Evolutionary conservation across 495 filamentous ascomycete genomes (phyloP), one percentile per base, ranked within the genome.

Genomic region (Sabuloglossum arenarium): DNA sequence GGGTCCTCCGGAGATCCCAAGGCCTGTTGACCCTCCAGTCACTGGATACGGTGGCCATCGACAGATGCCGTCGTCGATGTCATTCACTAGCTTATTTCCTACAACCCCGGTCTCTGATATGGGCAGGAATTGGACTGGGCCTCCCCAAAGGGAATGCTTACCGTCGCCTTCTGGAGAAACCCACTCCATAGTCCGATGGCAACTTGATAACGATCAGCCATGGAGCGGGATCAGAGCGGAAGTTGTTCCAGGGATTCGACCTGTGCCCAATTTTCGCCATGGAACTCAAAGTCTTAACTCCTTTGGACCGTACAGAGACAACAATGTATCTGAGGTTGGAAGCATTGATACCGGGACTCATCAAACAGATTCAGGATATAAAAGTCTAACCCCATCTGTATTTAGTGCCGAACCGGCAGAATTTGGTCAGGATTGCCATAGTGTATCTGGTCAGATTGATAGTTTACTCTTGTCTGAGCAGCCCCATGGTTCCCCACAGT

Each of bases 331-430:
- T 2, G 81, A 84, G 55, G 70, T 67, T 46, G 80, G 72, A 30
- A 78, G 76, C 23, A 69, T 78, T 56, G 69, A 66, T 37, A 73
- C 71, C 30, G 69, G 71, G 16, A 67, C 70, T 10, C 61, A 71
- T 25, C 67, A 70, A 1, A 76, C 73, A 1, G 82, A 86, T 61
- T 85, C 82, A 6, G 81, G 76, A 14, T 85, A 85, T 63, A 64
- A 61, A 4, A 73, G 66, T 46, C 63, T 67, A 52, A 68, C 74
- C 11, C 69, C 66, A 9, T 81, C 79, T 0, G 67, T 75, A 8
- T 70, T 66, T 56, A 70, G 67, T 23, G 69, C 21, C n/a, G 62
- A 65, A 6, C 51, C 61, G 42, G 71, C 21, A 59, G 62, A 62
- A 25, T 58, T 28, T 29, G 47, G 47, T 10, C 47, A 51, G 28